These are phyloP conservation scores for Hypoxylon sp. DNA, from an alignment of 2,329 filamentous ascomycete genomes.

Conservation along the genomic window DNA sequence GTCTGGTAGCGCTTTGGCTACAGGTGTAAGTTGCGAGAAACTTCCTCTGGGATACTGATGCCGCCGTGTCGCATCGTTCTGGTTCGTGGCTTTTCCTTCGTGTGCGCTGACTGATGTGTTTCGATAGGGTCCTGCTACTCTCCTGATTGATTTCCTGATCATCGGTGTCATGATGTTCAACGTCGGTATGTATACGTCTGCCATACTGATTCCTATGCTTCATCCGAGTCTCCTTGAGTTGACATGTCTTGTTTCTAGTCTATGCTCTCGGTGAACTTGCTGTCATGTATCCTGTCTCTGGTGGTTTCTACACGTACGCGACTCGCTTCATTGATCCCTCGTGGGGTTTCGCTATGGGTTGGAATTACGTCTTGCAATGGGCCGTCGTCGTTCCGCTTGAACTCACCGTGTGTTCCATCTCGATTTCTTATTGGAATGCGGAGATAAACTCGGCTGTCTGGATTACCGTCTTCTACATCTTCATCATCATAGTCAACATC, in stretches of 20 bases:
- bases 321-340: conserved; percentile 67
- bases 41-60: neutral
- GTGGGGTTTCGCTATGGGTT: conserved; percentile 61
- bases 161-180: conserved; percentile 74
- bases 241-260: conserved; percentile 53
- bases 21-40: conserved; percentile 57
- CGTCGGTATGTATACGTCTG: conserved; percentile 56
- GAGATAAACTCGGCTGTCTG: conserved; percentile 65
- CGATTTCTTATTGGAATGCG: conserved; percentile 65
- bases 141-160: conserved; percentile 67
- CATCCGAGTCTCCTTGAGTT: conserved; percentile 9
- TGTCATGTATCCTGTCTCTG: conserved; percentile 66
- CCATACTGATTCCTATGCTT: neutral
- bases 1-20: conserved; percentile 65
- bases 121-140: conserved; percentile 59
- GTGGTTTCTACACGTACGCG: conserved; percentile 67
- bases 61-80: neutral
- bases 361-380: conserved; percentile 66
- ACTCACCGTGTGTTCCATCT: conserved; percentile 65
- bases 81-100: neutral
- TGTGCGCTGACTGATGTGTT: conserved; percentile 16
- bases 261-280: conserved; percentile 71
- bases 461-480: conserved; percentile 69
- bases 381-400: conserved; percentile 64
- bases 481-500: conserved; percentile 68